phyloP scores from a whole-genome alignment of 1,139 yeast genomes.

The Scheffersomyces quercinus region DNA sequence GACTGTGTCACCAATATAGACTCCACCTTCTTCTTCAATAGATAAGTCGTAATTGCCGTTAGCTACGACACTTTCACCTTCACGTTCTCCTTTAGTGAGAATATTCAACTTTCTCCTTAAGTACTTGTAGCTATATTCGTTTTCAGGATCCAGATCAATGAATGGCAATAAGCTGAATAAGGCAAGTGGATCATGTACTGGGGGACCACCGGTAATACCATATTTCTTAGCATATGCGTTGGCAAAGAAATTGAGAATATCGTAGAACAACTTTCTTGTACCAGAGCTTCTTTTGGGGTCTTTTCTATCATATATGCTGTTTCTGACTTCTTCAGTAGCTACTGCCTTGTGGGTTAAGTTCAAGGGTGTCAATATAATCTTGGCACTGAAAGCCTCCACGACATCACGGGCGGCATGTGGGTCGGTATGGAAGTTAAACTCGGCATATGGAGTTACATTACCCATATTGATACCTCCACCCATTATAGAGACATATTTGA shows the following conservation, averaged over 20 bases:
- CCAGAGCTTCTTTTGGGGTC: slow-evolving; percentile 24
- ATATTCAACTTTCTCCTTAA: slow-evolving; percentile 28
- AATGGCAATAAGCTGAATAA: slow-evolving; percentile 57
- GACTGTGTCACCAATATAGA: slow-evolving; percentile 44
- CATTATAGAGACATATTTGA: slow-evolving; percentile 64
- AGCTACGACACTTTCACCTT: slow-evolving; percentile 37
- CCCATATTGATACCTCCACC: slow-evolving; percentile 66
- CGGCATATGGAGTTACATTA: slow-evolving; percentile 58
- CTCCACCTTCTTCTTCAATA: slow-evolving; percentile 36
- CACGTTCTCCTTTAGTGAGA: slow-evolving; percentile 27
- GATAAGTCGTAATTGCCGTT: slow-evolving; percentile 30
- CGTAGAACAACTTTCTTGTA: slow-evolving; percentile 55
- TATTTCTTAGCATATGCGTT: slow-evolving; percentile 44
- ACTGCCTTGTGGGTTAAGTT: slow-evolving; percentile 71
- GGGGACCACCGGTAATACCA: slow-evolving; percentile 62
- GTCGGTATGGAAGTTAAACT: slow-evolving; percentile 76
- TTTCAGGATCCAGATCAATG: slow-evolving; percentile 25
- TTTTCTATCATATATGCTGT: slow-evolving; percentile 25
- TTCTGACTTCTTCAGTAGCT: slow-evolving; percentile 51
- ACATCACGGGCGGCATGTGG: slow-evolving; percentile 70
- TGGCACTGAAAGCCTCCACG: slow-evolving; percentile 51
- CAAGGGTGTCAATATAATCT: slow-evolving; percentile 60
- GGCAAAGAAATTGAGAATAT: slow-evolving; percentile 52
- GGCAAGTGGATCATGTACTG: slow-evolving; percentile 82
- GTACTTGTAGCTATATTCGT: slow-evolving; percentile 33